These are phyloP conservation scores for Amaranthus cruentus DNA, from an alignment of 148 eudicot species.

Conservation along the genomic window DNA sequence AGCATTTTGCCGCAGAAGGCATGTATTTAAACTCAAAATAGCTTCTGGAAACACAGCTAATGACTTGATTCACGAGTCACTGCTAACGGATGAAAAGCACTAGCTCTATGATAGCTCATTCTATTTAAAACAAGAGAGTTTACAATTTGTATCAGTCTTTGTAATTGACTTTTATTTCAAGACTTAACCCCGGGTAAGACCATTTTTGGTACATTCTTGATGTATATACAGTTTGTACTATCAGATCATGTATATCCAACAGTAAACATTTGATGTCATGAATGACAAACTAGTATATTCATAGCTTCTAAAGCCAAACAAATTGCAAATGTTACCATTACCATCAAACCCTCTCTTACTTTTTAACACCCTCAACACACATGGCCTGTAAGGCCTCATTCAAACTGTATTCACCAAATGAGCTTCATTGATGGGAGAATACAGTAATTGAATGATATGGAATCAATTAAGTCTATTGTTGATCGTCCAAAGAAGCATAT, in stretches of 20 bases:
- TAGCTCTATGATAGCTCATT: background rate
- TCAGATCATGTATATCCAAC: slow-evolving; percentile 1
- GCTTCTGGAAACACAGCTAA: background rate
- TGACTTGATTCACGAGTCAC: background rate
- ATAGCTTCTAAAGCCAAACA: background rate
- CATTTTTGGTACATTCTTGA: background rate
- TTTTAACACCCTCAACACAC: background rate
- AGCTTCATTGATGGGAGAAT: background rate
- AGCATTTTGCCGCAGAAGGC: background rate
- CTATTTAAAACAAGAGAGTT: background rate
- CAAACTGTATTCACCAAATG: background rate
- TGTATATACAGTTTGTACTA: background rate
- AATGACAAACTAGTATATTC: background rate
- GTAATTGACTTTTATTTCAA: background rate
- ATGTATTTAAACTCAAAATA: background rate
- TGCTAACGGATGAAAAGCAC: background rate
- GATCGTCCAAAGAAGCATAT: background rate
- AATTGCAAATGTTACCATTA: background rate
- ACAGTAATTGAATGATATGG: too few species aligned
- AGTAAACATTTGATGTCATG: background rate
- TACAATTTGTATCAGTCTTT: background rate
- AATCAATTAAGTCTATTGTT: too few species aligned
- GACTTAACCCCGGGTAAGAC: too few species aligned
- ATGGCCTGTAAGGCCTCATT: background rate
- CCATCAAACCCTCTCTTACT: background rate